Evolutionary conservation across 106 monocot genomes (phyloP).

Genomic region (Dendrobium chrysotoxum): DNA sequence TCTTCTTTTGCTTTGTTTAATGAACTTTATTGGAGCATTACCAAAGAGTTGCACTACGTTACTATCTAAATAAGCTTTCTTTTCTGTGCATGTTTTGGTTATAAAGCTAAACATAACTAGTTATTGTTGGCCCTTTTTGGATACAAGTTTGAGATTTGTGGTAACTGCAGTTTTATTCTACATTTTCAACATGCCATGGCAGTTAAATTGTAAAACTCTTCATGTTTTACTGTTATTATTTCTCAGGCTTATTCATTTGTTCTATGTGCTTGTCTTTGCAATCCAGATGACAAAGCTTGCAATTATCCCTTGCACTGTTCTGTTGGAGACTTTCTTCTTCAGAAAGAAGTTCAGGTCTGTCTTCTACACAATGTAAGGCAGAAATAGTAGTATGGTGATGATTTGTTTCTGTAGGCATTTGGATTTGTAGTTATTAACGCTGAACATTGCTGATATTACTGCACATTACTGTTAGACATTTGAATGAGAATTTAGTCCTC

Average conservation of each 20-base stretch:
- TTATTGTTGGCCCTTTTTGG: neutral
- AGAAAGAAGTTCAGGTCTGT: conserved; percentile 61
- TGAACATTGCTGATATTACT: neutral
- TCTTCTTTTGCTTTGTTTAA: neutral
- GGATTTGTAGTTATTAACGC: neutral
- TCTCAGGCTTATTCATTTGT: neutral
- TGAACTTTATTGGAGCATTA: neutral
- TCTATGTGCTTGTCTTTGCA: conserved; percentile 7
- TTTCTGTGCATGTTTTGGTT: neutral
- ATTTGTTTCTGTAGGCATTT: neutral
- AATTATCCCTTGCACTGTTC: conserved; percentile 70
- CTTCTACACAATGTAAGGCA: neutral
- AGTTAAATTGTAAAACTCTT: neutral
- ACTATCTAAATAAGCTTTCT: neutral
- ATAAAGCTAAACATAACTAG: neutral
- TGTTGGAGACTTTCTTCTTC: conserved; percentile 72
- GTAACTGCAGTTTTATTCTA: neutral
- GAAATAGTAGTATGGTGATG: neutral
- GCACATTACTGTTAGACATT: too few relatives aligned
- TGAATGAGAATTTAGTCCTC: too few relatives aligned
- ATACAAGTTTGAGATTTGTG: neutral
- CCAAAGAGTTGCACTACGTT: neutral
- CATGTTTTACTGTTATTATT: neutral
- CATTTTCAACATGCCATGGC: neutral
- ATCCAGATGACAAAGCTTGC: conserved; percentile 77